These are phyloP conservation scores for Suillus alpinus DNA, from an alignment of 768 basidiomycete species.

Conservation along the genomic window DNA sequence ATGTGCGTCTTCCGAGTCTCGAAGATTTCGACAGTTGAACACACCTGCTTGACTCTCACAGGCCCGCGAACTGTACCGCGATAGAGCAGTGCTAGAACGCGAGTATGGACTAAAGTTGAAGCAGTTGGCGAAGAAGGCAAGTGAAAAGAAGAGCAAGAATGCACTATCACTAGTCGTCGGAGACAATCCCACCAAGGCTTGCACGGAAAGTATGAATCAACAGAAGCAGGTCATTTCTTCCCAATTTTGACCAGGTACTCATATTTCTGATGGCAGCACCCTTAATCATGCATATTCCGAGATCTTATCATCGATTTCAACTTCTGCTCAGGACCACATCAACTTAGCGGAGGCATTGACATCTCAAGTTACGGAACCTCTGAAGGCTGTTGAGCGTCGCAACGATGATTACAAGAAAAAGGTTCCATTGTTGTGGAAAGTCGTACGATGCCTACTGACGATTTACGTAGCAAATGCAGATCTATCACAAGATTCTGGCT, in stretches of 20 bases:
- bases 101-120: slow-evolving; percentile 78
- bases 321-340: slow-evolving; percentile 66
- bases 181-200: slow-evolving; percentile 62
- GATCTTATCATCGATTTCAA: slow-evolving; percentile 58
- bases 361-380: slow-evolving; percentile 59
- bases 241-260: slow-evolving; percentile 8
- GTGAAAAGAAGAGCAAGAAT: slow-evolving; percentile 67
- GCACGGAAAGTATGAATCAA: slow-evolving; percentile 48
- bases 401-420: slow-evolving; percentile 70
- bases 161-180: slow-evolving; percentile 58
- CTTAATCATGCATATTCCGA: slow-evolving; percentile 68
- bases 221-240: slow-evolving; percentile 46
- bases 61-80: slow-evolving; percentile 73
- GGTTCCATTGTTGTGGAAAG: slow-evolving; percentile 30
- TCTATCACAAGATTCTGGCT: slow-evolving; percentile 66
- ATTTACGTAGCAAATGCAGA: slow-evolving; percentile 56
- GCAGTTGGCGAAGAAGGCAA: slow-evolving; percentile 59
- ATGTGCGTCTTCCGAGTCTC: slow-evolving; percentile 44
- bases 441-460: slow-evolving; percentile 9
- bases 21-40: not conserved
- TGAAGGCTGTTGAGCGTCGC: slow-evolving; percentile 57
- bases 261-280: slow-evolving; percentile 46
- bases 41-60: slow-evolving; percentile 25
- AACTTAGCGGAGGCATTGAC: slow-evolving; percentile 60
- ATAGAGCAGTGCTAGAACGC: slow-evolving; percentile 65